Evolutionary conservation across 805 yeast genomes (phyloP).

Genomic region (Sugiyamaella qingdaonensis): DNA sequence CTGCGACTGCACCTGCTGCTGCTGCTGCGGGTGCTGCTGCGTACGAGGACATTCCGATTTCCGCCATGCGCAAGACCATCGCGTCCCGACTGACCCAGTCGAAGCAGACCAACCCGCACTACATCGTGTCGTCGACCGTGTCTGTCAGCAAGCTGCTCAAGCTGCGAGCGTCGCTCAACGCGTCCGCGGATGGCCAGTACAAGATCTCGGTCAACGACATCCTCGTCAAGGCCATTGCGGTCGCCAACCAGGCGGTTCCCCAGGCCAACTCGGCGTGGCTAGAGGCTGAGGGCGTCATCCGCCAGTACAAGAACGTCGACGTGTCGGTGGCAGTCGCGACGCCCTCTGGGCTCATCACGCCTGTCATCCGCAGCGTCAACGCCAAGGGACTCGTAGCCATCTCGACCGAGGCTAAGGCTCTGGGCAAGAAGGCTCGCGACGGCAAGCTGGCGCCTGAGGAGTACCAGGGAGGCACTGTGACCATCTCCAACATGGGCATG

Average conservation of each 20-base stretch:
- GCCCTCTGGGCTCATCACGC: conserved; percentile 95
- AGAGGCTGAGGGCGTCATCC: conserved; percentile 80
- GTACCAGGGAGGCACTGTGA: conserved; percentile 98
- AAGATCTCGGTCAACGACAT: conserved; percentile 92
- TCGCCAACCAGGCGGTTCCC: conserved; percentile 86
- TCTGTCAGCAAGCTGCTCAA: conserved; percentile 87
- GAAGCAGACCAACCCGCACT: conserved; percentile 83
- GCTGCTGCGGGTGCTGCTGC: conserved; percentile 50
- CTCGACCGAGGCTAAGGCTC: conserved; percentile 79
- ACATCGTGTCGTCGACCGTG: conserved; percentile 82
- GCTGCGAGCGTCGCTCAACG: conserved; percentile 85
- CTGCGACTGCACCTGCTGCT: conserved; percentile 37
- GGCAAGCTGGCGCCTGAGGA: conserved; percentile 93
- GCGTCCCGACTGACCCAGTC: conserved; percentile 85
- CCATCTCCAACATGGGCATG: conserved; percentile 99
- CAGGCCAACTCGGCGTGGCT: conserved; percentile 93
- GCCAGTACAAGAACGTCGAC: conserved; percentile 89
- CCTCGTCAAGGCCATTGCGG: conserved; percentile 88
- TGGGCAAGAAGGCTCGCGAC: conserved; percentile 93
- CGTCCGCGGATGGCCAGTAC: conserved; percentile 79
- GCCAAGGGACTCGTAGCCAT: conserved; percentile 79
- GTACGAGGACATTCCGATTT: conserved; percentile 78
- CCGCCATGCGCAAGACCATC: conserved; percentile 90
- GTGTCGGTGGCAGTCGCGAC: conserved; percentile 99
- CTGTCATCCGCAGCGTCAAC: conserved; percentile 87